Base-by-base conservation (phyloP, 106 monocot genomes). In the Acanthochlamys bracteata region DNA sequence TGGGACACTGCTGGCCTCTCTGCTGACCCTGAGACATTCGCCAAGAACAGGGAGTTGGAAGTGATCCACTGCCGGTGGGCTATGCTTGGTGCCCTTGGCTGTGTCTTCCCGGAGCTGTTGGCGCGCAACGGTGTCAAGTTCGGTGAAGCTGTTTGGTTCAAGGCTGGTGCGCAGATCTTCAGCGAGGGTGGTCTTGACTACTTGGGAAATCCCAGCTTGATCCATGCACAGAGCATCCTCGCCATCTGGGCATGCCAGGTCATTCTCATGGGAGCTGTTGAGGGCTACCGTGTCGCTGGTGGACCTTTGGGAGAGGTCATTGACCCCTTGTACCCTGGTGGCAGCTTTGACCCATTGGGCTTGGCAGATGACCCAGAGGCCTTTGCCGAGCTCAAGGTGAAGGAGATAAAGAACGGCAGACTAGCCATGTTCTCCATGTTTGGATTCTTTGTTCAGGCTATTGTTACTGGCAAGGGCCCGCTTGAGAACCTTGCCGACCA, bases 381-480 rank as follows among this genome's bases (percentile, higher is more conserved):
- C 17, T 83, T 83, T 52, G 83, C 78, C 2, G 83, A 83, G 78
- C 68, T 83, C 42, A 83, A 83, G 75, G 78, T 83, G 68, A 83
- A 83, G 74, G 83, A 83, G 71, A 49, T 83, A 24, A 83, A 83
- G 83, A 83, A 83, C 39, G 81, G 81, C 0, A 61, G 81, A 27
- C 59, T 81, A 24, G 81, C 81, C 22, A 81, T 81, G 81, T 81
- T 81, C 72, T 81, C 81, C 41, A 76, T 81, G 81, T 81, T 81
- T 42, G 81, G 81, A 11, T 81, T 81, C 64, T 81, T 76, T 42
- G 81, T 75, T 25, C 72, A 72, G 22, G 72, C 72, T 16, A 64
- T 72, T 19, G 72, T 72, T 3, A 72, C 72, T 41, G 63, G 72
- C 15, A 72, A 72, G 58, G 73, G 73, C 6, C 73, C 73, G 10